Conservation (phyloP, 495 filamentous ascomycete species). For the Neurospora africana region DNA sequence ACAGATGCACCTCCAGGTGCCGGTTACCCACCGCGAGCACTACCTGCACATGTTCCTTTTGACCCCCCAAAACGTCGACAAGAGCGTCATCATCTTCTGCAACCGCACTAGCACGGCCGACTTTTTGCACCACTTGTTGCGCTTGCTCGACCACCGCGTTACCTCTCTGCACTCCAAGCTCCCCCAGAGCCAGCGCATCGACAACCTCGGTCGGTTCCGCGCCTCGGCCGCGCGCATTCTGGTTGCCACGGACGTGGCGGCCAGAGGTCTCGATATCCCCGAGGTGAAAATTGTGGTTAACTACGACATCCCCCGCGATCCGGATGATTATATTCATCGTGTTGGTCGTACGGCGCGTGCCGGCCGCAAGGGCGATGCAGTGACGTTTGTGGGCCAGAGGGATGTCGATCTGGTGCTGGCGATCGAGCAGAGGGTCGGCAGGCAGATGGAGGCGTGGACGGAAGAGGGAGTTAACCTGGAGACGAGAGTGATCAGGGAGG, state of each 20-base stretch:
- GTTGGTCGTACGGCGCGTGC: conserved; percentile 93
- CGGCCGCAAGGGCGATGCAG: conserved; percentile 65
- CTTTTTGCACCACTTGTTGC: conserved; percentile 74
- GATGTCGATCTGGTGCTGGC: conserved; percentile 79
- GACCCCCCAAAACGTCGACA: conserved; percentile 62
- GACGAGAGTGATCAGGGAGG: conserved; percentile 68
- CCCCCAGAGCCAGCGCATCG: conserved; percentile 67
- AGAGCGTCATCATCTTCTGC: conserved; percentile 83
- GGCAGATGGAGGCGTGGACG: conserved; percentile 66
- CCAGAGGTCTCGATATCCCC: conserved; percentile 93
- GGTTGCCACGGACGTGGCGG: conserved; percentile 91
- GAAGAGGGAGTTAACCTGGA: conserved; percentile 90
- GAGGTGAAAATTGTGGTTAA: conserved; percentile 85
- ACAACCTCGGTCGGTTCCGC: conserved; percentile 84
- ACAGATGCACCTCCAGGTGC: conserved; percentile 78
- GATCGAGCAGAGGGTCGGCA: conserved; percentile 75
- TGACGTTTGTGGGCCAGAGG: conserved; percentile 85
- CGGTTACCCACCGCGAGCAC: conserved; percentile 81
- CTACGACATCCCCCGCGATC: conserved; percentile 88
- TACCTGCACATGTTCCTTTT: conserved; percentile 85
- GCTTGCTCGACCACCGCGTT: conserved; percentile 76
- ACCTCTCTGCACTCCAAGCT: conserved; percentile 83
- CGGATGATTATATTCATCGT: conserved; percentile 95
- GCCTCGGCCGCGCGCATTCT: conserved; percentile 84
- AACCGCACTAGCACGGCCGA: conserved; percentile 86